Conservation (phyloP, 1,284 basidiomycete species). For the Porodaedalea pini region DNA sequence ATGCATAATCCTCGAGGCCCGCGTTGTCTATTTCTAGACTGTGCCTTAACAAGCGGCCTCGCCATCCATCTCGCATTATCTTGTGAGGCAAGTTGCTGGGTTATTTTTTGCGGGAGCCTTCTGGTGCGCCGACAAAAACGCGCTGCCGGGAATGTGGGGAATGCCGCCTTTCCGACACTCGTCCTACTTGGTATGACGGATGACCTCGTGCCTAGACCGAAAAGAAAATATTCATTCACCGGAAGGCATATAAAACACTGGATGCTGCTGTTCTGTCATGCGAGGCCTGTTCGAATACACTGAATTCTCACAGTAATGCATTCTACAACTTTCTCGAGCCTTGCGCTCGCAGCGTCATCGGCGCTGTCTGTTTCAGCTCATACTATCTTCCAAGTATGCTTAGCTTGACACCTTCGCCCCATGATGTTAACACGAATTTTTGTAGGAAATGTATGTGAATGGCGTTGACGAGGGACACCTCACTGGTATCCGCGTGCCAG, state of each 20-base stretch:
- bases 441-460: conserved; percentile 44
- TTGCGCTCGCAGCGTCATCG: conserved; percentile 28
- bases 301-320: background rate
- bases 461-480: conserved; percentile 47
- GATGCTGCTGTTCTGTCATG: too few relatives aligned
- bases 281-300: too few relatives aligned
- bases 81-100: background rate
- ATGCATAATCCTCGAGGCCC: conserved; percentile 24
- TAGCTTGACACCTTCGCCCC: background rate
- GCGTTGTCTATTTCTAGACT: background rate
- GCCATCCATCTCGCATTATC: too few relatives aligned
- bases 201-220: background rate
- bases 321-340: conserved; percentile 22
- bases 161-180: background rate
- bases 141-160: background rate
- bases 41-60: background rate
- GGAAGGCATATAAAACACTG: background rate
- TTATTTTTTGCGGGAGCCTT: conserved; percentile 14
- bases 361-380: conserved; percentile 36
- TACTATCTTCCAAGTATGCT: conserved; percentile 45
- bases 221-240: background rate
- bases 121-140: background rate
- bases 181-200: background rate
- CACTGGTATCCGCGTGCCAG: conserved; percentile 44
- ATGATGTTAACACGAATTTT: too few relatives aligned